Base-by-base conservation (phyloP, 257 asterid genomes). In the Prunella vulgaris region DNA sequence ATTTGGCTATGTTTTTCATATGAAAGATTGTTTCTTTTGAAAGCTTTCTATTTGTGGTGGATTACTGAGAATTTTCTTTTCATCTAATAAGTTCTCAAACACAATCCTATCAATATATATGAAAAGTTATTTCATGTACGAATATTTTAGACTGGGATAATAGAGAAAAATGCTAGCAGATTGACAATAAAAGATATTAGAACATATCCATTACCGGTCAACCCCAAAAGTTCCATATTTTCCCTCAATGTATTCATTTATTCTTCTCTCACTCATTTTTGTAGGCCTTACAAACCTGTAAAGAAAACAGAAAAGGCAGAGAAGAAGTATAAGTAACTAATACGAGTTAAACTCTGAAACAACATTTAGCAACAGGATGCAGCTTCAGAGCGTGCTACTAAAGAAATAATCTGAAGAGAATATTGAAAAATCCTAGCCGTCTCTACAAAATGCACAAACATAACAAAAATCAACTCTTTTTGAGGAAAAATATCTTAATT, bases 201-300 rank as follows among this genome's bases (percentile, higher is more conserved):
- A 38, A 67, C 24, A 57, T 40, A 51, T 28, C 25, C 30, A 63
- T 75, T 22, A 71, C 99, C 99, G 81, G 65, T 94, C 97, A 73
- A 94, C 90, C 53, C 99, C 95, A 2, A 94, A 74, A 54, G 79
- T 63, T 63, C 99, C 97, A 72, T 91, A 94, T 74, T 94, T 94
- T 35, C 97, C 95, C 72, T 87, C 92, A 58, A 94, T 89, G 71
- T 94, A 94, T 72, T 89, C 83, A 51, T 83, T 76, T 74, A 81
- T 83, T 78, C 97, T 86, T 68, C 77, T 63, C 78, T 89, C 92
- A 3, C 76, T 76, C 99, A 94, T 91, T 80, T 77, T 81, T 18
- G 93, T 76, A 61, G 99, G 99, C 78, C 95, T 84, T 30, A 94
- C 99, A 76, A 94, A 94, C 93, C 99, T 94, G 90, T 20, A 54